Percentiles rank a stretch among this genome's conserved stretches.
Evolutionary conservation across 2,329 filamentous ascomycete genomes (phyloP).

Genomic region (Monosporascus sp.): DNA sequence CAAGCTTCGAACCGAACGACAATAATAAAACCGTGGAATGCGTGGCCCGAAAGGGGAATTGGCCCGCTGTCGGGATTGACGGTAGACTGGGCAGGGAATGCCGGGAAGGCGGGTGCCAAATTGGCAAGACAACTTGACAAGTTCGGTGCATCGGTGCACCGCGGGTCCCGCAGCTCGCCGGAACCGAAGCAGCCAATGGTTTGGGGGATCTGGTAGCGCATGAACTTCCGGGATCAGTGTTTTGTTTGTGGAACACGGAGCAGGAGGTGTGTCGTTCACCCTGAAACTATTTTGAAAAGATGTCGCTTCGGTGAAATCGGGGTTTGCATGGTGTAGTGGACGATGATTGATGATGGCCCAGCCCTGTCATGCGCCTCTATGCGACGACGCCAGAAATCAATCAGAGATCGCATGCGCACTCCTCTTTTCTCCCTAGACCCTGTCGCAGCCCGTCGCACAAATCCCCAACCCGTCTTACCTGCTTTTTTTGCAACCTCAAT

Average conservation of each 20-base stretch:
- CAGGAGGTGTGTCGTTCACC: not conserved
- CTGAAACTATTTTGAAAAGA: not conserved
- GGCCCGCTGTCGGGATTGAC: not conserved
- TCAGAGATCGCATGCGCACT: too few species aligned
- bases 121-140: not conserved
- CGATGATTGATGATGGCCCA: not conserved
- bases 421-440: too few species aligned
- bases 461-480: too few species aligned
- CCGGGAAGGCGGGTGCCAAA: not conserved
- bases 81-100: not conserved
- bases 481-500: too few species aligned
- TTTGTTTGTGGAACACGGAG: not conserved
- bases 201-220: not conserved
- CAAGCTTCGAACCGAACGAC: not conserved
- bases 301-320: too few species aligned
- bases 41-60: not conserved
- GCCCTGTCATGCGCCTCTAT: too few species aligned
- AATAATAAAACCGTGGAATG: not conserved
- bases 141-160: not conserved
- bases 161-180: not conserved
- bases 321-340: not conserved
- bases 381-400: too few species aligned
- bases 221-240: not conserved
- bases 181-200: not conserved
- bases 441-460: too few species aligned